Evolutionary conservation across 2,329 filamentous ascomycete genomes (phyloP).

Genomic region (Aspergillus pseudoterreus): DNA sequence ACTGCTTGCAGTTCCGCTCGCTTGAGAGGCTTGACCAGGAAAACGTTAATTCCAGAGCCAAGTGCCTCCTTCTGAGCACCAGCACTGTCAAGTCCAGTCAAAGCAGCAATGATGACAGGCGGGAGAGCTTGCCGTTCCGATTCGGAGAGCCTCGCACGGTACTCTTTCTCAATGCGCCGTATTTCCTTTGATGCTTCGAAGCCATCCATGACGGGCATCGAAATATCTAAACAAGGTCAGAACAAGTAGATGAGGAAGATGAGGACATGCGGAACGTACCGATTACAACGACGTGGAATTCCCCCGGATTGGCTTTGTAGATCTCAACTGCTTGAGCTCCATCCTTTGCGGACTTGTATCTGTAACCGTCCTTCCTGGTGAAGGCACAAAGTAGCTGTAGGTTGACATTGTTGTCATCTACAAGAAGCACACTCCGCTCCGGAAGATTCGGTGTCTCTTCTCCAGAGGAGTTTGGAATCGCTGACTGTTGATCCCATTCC

Average conservation of each 20-base stretch:
- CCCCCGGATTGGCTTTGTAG: conserved; percentile 11
- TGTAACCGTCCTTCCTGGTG: conserved; percentile 18
- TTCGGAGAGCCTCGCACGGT: conserved; percentile 9
- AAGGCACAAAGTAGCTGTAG: conserved; percentile 11
- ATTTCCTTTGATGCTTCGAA: conserved; percentile 14
- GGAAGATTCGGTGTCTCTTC: neutral
- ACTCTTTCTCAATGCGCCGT: conserved; percentile 21
- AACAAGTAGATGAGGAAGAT: conserved; percentile 18
- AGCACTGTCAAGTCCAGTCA: conserved; percentile 29
- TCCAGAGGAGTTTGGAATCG: conserved; percentile 27
- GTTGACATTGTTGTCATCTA: conserved; percentile 40
- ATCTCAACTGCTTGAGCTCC: conserved; percentile 28
- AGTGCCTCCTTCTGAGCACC: conserved; percentile 29
- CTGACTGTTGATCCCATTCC: neutral
- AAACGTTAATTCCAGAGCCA: conserved; percentile 30
- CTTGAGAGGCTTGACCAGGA: conserved; percentile 30
- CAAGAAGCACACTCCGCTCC: conserved; percentile 22
- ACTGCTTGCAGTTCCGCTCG: neutral
- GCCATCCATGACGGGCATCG: conserved; percentile 33
- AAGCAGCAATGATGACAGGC: conserved; percentile 21
- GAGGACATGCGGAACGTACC: conserved; percentile 8
- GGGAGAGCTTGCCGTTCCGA: neutral
- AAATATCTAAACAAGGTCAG: conserved; percentile 25
- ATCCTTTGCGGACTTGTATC: conserved; percentile 30
- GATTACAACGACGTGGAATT: conserved; percentile 23